These are phyloP conservation scores for Pneumocystis carinii DNA, from an alignment of 1,139 yeast species.

Conservation along the genomic window DNA sequence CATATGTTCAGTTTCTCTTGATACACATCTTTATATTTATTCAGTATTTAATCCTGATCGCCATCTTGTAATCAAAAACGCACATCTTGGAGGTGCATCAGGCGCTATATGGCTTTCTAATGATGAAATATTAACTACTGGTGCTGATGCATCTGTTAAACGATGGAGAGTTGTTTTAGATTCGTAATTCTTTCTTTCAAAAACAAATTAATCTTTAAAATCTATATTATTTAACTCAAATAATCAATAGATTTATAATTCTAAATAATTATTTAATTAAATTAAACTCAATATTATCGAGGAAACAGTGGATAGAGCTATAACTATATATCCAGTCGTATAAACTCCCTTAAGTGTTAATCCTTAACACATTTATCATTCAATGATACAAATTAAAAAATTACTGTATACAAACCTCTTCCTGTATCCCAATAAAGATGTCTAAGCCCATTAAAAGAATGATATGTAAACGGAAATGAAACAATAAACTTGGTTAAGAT, in stretches of 20 bases:
- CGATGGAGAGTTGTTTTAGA: slow-evolving; percentile 37
- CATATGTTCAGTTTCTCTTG: slow-evolving; percentile 68
- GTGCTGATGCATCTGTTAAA: slow-evolving; percentile 71
- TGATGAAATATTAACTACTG: slow-evolving; percentile 45
- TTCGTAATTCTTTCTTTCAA: neutral
- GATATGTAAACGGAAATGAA: slow-evolving; percentile 78
- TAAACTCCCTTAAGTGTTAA: slow-evolving; percentile 74
- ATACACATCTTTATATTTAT: slow-evolving; percentile 65
- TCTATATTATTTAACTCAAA: neutral
- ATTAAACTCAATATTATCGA: slow-evolving; percentile 36
- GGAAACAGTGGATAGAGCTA: slow-evolving; percentile 52
- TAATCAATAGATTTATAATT: slow-evolving; percentile 14
- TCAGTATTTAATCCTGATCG: slow-evolving; percentile 65
- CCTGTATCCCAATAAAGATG: slow-evolving; percentile 36
- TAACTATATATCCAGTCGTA: slow-evolving; percentile 76
- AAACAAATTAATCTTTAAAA: neutral
- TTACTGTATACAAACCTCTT: slow-evolving; percentile 3
- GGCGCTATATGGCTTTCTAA: slow-evolving; percentile 52
- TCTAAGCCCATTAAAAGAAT: slow-evolving; percentile 72
- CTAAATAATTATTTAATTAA: slow-evolving; percentile 14
- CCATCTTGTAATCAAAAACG: slow-evolving; percentile 56
- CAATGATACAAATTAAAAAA: neutral
- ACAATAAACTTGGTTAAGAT: slow-evolving; percentile 50
- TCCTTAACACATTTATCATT: slow-evolving; percentile 45
- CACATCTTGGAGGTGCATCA: slow-evolving; percentile 80